Percentiles rank a stretch among this genome's conserved stretches.
Conservation (phyloP, 306 rosid genomes). For the Lathyrus oleraceus region DNA sequence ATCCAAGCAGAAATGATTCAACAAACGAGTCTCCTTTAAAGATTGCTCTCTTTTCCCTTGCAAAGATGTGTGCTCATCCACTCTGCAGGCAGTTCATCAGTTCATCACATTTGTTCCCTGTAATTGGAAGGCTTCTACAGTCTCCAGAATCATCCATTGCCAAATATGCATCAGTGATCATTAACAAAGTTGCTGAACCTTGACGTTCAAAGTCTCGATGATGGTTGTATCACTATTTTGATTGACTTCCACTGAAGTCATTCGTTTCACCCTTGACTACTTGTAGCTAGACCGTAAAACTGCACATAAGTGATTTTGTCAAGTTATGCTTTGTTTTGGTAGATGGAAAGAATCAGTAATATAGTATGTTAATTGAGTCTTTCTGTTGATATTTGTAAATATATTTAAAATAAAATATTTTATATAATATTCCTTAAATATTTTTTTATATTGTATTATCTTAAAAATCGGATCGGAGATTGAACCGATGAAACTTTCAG, state of each 20-base stretch:
- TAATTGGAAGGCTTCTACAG: slow-evolving; percentile 70
- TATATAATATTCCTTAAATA: too few relatives aligned
- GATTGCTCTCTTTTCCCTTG: slow-evolving; percentile 84
- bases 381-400: too few relatives aligned
- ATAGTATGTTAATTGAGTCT: too few relatives aligned
- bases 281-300: slow-evolving; percentile 9
- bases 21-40: slow-evolving; percentile 84
- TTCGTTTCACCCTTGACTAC: neutral
- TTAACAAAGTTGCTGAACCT: slow-evolving; percentile 64
- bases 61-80: slow-evolving; percentile 89
- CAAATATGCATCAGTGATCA: slow-evolving; percentile 62
- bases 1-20: slow-evolving; percentile 65
- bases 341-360: too few relatives aligned
- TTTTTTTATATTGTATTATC: too few relatives aligned
- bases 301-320: neutral
- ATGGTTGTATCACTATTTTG: slow-evolving; percentile 4
- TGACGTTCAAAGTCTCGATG: slow-evolving; percentile 33
- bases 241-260: slow-evolving; percentile 28
- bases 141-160: slow-evolving; percentile 52
- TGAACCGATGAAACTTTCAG: too few relatives aligned
- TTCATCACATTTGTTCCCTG: slow-evolving; percentile 75
- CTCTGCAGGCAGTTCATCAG: slow-evolving; percentile 78
- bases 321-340: too few relatives aligned
- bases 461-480: too few relatives aligned
- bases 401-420: too few relatives aligned